Conservation (phyloP, 108 stramenopile genomes). For the Fragilaria crotonensis region DNA sequence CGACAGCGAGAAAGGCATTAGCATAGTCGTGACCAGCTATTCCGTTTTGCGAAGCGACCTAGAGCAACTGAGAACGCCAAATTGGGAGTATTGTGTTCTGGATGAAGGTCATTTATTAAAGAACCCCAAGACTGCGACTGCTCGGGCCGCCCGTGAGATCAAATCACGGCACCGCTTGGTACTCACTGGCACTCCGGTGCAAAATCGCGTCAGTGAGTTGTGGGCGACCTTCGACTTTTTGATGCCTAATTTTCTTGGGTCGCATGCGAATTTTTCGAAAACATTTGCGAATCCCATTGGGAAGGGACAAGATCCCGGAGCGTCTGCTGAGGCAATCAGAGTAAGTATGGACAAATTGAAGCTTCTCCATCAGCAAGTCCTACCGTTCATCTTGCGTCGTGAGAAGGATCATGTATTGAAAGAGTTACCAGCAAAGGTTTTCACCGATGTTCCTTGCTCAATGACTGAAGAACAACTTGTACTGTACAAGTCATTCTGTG, state of each 20-base stretch:
- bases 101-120: constrained; percentile 94
- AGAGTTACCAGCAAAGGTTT: constrained; percentile 91
- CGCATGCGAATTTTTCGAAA: constrained; percentile 58
- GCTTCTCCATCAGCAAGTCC: constrained; percentile 84
- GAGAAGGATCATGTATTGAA: constrained; percentile 92
- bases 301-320: constrained; percentile 53
- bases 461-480: constrained; percentile 57
- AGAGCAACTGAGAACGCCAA: constrained; percentile 28
- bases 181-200: constrained; percentile 90
- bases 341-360: constrained; percentile 71
- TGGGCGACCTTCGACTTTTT: constrained; percentile 98
- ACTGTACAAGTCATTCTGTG: constrained; percentile 50
- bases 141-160: constrained; percentile 68
- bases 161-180: constrained; percentile 70
- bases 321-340: constrained; percentile 45
- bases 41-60: constrained; percentile 61
- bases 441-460: constrained; percentile 75
- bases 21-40: constrained; percentile 86
- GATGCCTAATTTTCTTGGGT: constrained; percentile 93
- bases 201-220: constrained; percentile 96
- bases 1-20: constrained; percentile 23
- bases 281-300: constrained; percentile 80
- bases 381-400: constrained; percentile 90
- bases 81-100: constrained; percentile 79
- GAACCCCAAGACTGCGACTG: constrained; percentile 86